phyloP scores from a whole-genome alignment of 1,139 yeast species.

The Geotrichum cucujoidarum region DNA sequence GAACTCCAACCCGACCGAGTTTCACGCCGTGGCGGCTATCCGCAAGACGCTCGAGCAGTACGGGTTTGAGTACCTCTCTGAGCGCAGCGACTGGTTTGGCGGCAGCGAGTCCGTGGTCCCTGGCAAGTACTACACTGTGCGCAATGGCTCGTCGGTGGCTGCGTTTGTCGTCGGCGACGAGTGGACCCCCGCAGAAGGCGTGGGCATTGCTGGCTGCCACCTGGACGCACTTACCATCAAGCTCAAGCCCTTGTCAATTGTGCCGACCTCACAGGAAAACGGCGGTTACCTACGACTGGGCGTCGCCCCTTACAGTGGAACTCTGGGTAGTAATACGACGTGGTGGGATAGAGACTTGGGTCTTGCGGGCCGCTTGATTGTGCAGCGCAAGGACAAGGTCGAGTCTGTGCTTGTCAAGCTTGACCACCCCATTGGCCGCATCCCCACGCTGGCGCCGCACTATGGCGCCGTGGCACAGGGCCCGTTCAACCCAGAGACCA shows the following conservation, averaged over 20 bases:
- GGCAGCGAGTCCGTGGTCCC: slow-evolving; percentile 30
- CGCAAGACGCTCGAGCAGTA: slow-evolving; percentile 29
- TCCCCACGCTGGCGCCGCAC: slow-evolving; percentile 89
- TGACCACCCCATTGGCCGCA: slow-evolving; percentile 72
- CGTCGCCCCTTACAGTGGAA: slow-evolving; percentile 87
- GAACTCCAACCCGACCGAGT: slow-evolving; percentile 83
- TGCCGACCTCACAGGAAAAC: slow-evolving; percentile 44
- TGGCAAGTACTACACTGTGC: slow-evolving; percentile 65
- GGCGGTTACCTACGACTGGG: slow-evolving; percentile 74
- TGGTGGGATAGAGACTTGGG: slow-evolving; percentile 90
- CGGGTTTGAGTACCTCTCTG: slow-evolving; percentile 64
- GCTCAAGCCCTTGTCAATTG: slow-evolving; percentile 74
- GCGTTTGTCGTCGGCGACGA: slow-evolving; percentile 69
- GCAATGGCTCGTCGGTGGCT: slow-evolving; percentile 77
- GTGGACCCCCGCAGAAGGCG: slow-evolving; percentile 68
- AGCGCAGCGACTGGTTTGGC: slow-evolving; percentile 60
- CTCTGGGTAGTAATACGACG: slow-evolving; percentile 51
- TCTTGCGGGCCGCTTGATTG: slow-evolving; percentile 80
- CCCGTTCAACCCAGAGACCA: slow-evolving; percentile 79
- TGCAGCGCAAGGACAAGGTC: slow-evolving; percentile 41
- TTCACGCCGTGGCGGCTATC: slow-evolving; percentile 72
- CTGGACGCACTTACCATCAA: slow-evolving; percentile 72
- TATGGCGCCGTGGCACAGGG: slow-evolving; percentile 65
- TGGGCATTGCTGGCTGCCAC: slow-evolving; percentile 83
- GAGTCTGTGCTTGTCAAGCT: slow-evolving; percentile 65